Evolutionary conservation across 306 rosid species (phyloP), one percentile per base, ranked within the genome.

Genomic region (Cicer cuneatum): DNA sequence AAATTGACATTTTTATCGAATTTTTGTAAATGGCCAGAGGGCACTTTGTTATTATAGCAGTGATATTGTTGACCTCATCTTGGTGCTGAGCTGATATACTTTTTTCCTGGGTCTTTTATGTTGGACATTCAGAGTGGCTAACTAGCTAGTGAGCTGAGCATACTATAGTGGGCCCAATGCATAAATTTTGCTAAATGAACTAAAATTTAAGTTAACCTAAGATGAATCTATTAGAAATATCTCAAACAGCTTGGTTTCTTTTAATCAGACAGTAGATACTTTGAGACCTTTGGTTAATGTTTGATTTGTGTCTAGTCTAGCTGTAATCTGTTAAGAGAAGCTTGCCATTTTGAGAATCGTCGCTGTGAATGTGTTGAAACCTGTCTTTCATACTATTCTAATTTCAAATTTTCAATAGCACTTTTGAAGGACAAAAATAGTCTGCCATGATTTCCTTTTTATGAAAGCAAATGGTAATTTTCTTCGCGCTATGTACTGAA

Each of bases 331-430:
- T 2, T 40, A 10, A 58, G 56, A 40, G 56, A 40, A 49, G 58
- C 51, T 71, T 66, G 67, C n/a, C 64, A 58, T 59, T 47, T 47
- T 21, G 46, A 48, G 58, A 78, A 33, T 71, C 13, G 21, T 62
- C 2, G 5, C 24, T 29, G 6, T 56, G 37, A 37, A 72, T 54
- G 56, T 72, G 14, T 56, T 72, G 16, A 52, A 52, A 46, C 37
- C 69, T 64, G 38, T 53, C 12, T 60, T 78, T 54, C 43, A 10
- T 65, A 40, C 7, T 54, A 56, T 45, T 72, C 49, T 15, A 7
- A 61, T 59, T 57, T 56, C 45, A 14, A 59, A 35, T 57, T 49
- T 21, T 49, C 72, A 40, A 11, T 19, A 66, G 42, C 12, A 56
- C 18, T 66, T 10, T 57, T 66, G 42, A 35, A 54, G 52, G 46